Evolutionary conservation across 2,329 filamentous ascomycete genomes (phyloP), one percentile per base, ranked within the genome.

Genomic region (Botrytis hyacinthi): DNA sequence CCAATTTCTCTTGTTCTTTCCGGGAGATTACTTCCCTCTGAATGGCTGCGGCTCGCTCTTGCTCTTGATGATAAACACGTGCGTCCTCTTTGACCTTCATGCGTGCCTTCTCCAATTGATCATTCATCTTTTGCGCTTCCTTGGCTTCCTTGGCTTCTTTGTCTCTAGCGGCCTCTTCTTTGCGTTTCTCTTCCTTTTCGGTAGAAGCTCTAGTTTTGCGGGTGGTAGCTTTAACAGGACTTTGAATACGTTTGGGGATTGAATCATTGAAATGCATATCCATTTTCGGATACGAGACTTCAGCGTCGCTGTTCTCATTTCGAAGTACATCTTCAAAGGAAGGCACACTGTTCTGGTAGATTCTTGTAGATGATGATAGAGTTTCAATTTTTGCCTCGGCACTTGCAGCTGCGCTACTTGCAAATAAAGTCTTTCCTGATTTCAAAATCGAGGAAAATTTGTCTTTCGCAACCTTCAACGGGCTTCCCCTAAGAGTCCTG

Each of bases 371-470:
- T 4, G 89, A 86, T 6, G 89, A 90, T 32, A 89, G 79, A 10
- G 90, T 80, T 5, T 86, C 86, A 0, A 86, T 85, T 77, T 90
- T 91, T 12, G 87, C 87, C 77, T 91, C 89, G 0, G 89, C 89
- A 77, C 88, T 91, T 54, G 88, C 83, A 26, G 86, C 88, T 4
- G 89, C 89, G 77, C 89, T 95, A 77, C 92, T 97, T 29, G 92
- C 93, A 76, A 98, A 91, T 67, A 98, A 88, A 22, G 92, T 93
- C 81, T 93, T 95, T 6, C 95, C 96, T 72, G 91, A 93, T 82
- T 94, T 95, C 78, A 98, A 86, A 74, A 97, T 94, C 16, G 95
- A 97, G 65, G 95, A 97, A 66, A 98, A 86, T 81, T 94, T 97
- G 80, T 93, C 93, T 84, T 97, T 98, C 42, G 96, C 95, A 70